Evolutionary conservation across 768 basidiomycete species (phyloP), one percentile per base, ranked within the genome.

Genomic region (Asterophora parasitica): DNA sequence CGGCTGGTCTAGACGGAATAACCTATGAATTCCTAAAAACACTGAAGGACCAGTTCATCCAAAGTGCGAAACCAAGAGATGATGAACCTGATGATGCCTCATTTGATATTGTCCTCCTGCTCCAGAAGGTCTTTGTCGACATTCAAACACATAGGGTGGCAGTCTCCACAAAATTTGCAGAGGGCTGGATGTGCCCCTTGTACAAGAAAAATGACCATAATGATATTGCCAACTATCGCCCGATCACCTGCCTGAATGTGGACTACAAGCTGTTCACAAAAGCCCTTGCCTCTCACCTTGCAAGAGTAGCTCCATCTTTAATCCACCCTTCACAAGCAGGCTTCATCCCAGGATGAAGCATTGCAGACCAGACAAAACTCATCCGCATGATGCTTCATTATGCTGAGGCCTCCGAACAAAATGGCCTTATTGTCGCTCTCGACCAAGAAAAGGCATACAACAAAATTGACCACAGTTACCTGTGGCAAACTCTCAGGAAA

Each of bases 191-290:
- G 62, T 68, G 66, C 57, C 70, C 64, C 0, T 26, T 76, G 0
- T 75, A 68, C 43, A 76, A 75, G 38, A 74, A 75, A 38, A 65
- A 59, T 0, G 64, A 69, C 17, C 34, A 17, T 0, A 45, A 19
- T 0, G 46, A 62, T 1, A 68, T 71, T 0, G 60, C 43, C 15
- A 72, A 69, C 44, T 73, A 73, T 40, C 4, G 66, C 0, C 72
- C 70, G 0, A 71, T 74, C 0, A 71, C 66, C 0, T 53, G 71
- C 0, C 58, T 68, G 1, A 71, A 71, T 48, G 50, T 62, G 0
- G 67, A 69, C 50, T 69, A 71, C 33, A 71, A 69, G 52, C 40
- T 68, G 48, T 44, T 36, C 32, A 54, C 53, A 10, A 54, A 51
- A 17, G 23, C 33, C 0, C 32, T 52, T 2, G 12, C 38, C 3